Base-by-base conservation (phyloP, 495 filamentous ascomycete genomes). In the Penicillium cataractarum region DNA sequence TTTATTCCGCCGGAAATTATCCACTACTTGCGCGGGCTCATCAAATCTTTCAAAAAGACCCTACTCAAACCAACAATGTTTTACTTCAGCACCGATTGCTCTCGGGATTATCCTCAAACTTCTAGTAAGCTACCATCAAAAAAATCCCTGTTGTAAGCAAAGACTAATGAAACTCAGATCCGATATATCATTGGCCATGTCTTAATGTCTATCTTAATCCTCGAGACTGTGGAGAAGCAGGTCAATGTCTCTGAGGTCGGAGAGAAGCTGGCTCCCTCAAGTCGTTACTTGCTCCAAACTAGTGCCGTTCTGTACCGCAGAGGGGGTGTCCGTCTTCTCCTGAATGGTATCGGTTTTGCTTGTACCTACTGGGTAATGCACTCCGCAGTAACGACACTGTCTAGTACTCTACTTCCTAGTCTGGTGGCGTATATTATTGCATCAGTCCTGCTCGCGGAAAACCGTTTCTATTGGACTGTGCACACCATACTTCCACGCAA, bases 361-460 rank as follows among this genome's bases (percentile, higher is more conserved):
- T 56, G 19, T 56, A 56, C 53, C 53, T 56, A 56, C 53, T 40
- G 53, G 53, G 53, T 17, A 32, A 56, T 56, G 31, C 53, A 56
- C 32, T 56, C 32, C 53, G 39, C 53, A 32, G n/a, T 56, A 4
- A 9, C 19, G 19, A 56, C 39, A 56, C n/a, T 56, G 40, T 56
- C 33, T 2, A 56, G 2, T 40, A 27, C 15, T 22, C 31, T 56
- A 4, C 53, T 56, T 56, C 53, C 53, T 17, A 40, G 19, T 42
- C 53, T 32, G 33, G 53, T 56, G 0, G 53, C 53, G 33, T 56
- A 56, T 56, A 56, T 56, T 31, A 17, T 56, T 56, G 19, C 53
- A 56, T 56, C 53, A 40, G 31, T 56, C 21, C 53, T 56, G 33
- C 53, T 56, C 10, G 53, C 53, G 19, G 53, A 56, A 32, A 56